A percentile compares a stretch with the other conserved stretches of the same genome.
These are phyloP conservation scores for Mimosa bimucronata DNA, from an alignment of 306 rosid species.

Conservation along the genomic window DNA sequence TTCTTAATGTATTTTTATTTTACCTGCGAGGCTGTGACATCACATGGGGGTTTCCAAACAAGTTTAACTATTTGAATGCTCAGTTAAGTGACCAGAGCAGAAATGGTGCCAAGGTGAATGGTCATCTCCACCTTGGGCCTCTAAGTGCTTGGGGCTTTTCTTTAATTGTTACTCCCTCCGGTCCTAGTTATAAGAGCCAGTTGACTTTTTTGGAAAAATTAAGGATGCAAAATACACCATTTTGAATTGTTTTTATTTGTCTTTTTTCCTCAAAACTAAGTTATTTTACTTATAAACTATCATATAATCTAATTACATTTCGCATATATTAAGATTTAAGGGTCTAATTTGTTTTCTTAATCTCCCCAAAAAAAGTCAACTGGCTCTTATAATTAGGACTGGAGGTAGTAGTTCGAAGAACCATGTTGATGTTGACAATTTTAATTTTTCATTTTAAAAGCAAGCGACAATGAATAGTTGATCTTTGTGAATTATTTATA, in stretches of 20 bases:
- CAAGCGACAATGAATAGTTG: neutral
- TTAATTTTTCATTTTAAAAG: slow-evolving; percentile 5
- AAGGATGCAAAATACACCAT: no score
- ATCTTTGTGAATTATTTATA: neutral
- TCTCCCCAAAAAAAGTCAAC: no score
- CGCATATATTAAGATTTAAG: no score
- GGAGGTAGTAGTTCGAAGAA: neutral
- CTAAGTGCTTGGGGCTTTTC: neutral
- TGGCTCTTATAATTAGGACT: no score
- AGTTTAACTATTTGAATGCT: neutral
- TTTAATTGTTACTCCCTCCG: neutral
- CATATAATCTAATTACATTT: no score
- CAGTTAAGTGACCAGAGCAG: neutral
- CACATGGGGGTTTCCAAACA: neutral
- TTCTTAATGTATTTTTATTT: neutral
- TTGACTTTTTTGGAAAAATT: no score
- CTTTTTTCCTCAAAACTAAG: no score
- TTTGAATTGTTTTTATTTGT: no score
- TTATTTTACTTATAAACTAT: no score
- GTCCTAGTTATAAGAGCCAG: no score
- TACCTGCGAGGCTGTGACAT: neutral
- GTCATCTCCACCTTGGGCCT: neutral
- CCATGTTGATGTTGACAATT: slow-evolving; percentile 23
- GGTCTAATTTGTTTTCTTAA: no score
- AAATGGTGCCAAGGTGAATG: neutral